A percentile compares a stretch with the other conserved stretches of the same genome.
phyloP scores from a whole-genome alignment of 176 grass and related monocot genomes.

The Musa itinerans region DNA sequence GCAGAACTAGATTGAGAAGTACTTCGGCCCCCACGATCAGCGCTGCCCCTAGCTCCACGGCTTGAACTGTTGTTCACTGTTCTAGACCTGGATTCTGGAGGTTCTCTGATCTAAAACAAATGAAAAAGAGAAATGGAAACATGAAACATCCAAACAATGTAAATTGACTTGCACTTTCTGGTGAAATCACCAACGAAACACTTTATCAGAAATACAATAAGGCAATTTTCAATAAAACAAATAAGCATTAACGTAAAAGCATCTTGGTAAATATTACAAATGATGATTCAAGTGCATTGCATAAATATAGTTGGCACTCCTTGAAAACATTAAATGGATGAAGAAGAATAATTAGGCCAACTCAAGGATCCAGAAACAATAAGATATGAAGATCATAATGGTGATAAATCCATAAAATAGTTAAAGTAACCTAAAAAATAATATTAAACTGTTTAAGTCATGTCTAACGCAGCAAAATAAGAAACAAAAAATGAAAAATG shows the following conservation, averaged over 20 bases:
- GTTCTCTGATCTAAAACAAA: slow-evolving; percentile 51
- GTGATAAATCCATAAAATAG: too few relatives aligned
- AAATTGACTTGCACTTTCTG: background rate
- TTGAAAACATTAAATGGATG: background rate
- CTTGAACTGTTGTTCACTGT: slow-evolving; percentile 38
- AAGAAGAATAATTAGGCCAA: background rate
- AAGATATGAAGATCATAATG: too few relatives aligned
- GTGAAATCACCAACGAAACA: background rate
- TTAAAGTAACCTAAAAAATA: too few relatives aligned
- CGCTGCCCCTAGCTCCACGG: slow-evolving; percentile 53
- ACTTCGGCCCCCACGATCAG: slow-evolving; percentile 43
- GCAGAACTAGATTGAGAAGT: slow-evolving; percentile 36
- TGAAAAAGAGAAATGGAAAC: background rate
- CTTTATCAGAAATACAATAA: background rate
- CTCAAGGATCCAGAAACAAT: background rate
- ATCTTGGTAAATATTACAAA: background rate
- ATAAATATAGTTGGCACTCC: background rate
- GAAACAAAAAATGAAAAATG: background rate
- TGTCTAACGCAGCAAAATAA: background rate
- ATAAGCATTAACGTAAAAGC: background rate
- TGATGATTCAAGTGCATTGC: background rate
- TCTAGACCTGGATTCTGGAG: slow-evolving; percentile 64
- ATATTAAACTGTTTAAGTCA: too few relatives aligned
- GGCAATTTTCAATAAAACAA: background rate
- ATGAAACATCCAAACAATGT: background rate